Conservation (phyloP, 2,329 filamentous ascomycete genomes). For the Aureobasidium pullulans region DNA sequence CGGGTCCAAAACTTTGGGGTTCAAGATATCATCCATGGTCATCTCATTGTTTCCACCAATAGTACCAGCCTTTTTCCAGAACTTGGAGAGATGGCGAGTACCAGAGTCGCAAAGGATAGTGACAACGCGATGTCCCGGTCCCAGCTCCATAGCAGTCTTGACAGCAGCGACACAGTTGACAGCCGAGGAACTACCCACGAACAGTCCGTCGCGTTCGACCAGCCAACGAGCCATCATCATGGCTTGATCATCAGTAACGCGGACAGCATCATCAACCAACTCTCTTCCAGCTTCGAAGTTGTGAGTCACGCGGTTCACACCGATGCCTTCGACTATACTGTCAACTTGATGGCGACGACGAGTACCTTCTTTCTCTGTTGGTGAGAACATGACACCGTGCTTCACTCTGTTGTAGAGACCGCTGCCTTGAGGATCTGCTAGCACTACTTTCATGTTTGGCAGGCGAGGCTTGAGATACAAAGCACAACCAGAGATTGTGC, state of each 20-base stretch:
- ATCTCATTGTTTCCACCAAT: slow-evolving; percentile 47
- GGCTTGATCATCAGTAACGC: slow-evolving; percentile 82
- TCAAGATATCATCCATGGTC: slow-evolving; percentile 48
- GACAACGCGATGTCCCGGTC: slow-evolving; percentile 57
- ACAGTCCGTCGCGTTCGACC: slow-evolving; percentile 91
- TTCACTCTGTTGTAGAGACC: slow-evolving; percentile 87
- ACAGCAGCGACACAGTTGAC: slow-evolving; percentile 76
- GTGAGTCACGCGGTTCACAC: slow-evolving; percentile 85
- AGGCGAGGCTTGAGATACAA: slow-evolving; percentile 70
- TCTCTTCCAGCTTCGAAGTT: slow-evolving; percentile 87
- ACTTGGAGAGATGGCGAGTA: slow-evolving; percentile 75
- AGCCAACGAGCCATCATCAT: slow-evolving; percentile 92
- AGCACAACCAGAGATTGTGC: slow-evolving; percentile 83
- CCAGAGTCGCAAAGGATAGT: slow-evolving; percentile 74
- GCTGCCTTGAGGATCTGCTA: slow-evolving; percentile 91
- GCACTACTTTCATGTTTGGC: slow-evolving; percentile 60
- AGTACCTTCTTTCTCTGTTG: slow-evolving; percentile 84
- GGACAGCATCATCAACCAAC: slow-evolving; percentile 81
- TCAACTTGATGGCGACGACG: slow-evolving; percentile 85
- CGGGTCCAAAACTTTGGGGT: neutral
- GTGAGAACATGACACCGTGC: slow-evolving; percentile 91
- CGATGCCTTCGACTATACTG: slow-evolving; percentile 91
- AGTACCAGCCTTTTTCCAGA: slow-evolving; percentile 67
- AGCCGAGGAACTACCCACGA: slow-evolving; percentile 89
- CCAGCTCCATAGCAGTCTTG: slow-evolving; percentile 55